A percentile compares a stretch with the other conserved stretches of the same genome.
These are phyloP conservation scores for Groenewaldozyma tartarivorans DNA, from an alignment of 805 yeast species.

Conservation along the genomic window DNA sequence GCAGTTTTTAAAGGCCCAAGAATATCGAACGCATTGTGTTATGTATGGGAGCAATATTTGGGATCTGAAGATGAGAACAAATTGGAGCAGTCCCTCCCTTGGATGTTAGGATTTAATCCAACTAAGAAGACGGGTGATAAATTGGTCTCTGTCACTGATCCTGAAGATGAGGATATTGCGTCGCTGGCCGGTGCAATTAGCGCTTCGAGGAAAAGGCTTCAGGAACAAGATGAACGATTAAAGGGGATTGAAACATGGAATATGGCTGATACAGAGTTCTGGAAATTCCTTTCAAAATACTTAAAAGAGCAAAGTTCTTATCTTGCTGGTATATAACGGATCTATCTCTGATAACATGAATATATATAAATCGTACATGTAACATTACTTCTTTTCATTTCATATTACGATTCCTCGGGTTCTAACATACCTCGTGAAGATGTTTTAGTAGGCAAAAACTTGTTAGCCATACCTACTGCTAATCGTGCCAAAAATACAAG, in stretches of 20 bases:
- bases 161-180: constrained; percentile 3
- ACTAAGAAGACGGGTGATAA: neutral
- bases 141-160: neutral
- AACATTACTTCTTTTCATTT: too few species aligned
- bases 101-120: constrained; percentile 16
- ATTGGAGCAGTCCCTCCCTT: constrained; percentile 6
- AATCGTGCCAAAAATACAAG: constrained; percentile 39
- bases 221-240: constrained; percentile 2
- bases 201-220: neutral
- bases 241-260: constrained; percentile 15
- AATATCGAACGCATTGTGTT: constrained; percentile 13
- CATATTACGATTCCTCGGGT: too few species aligned
- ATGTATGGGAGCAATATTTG: constrained; percentile 12
- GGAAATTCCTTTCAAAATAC: constrained; percentile 11
- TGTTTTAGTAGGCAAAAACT: neutral
- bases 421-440: too few species aligned
- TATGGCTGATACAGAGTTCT: constrained; percentile 15
- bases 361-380: too few species aligned
- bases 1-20: constrained; percentile 8
- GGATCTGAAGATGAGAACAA: constrained; percentile 3
- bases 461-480: neutral
- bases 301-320: too few species aligned
- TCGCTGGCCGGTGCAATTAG: neutral
- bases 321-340: too few species aligned
- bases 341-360: too few species aligned